Base-by-base conservation (phyloP, 2,329 filamentous ascomycete genomes). In the Aspergillus fumigatus region DNA sequence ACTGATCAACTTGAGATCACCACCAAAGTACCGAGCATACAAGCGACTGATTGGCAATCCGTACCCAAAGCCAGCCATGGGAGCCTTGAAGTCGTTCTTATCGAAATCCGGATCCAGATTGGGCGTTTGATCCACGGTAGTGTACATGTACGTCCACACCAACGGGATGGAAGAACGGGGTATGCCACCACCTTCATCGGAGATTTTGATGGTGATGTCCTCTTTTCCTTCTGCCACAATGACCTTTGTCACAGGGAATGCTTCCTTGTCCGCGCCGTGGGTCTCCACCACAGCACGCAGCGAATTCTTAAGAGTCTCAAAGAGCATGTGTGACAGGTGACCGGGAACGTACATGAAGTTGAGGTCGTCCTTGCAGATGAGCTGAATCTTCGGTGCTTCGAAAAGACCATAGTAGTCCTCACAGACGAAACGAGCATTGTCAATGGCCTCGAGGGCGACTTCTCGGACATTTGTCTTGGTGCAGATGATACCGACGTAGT, bases 101-200 rank as follows among this genome's bases (percentile, higher is more conserved):
- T 99, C 93, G 74, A 97, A 99, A 73, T 97, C 93, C 0, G 94
- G 94, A 70, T 99, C 94, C 60, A 99, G 79, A 70, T 87, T 96
- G 14, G 94, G 94, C 23, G 94, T 97, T 66, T 92, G 87, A 74
- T 97, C 94, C 62, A 99, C 94, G 2, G 94, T 99, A 38, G 94
- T 99, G 75, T 99, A 99, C 94, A 97, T 99, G 75, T 99, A 99
- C 11, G 94, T 99, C 94, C 94, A 99, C n/a, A 97, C 94, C 14
- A 99, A 82, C 4, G 94, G 94, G 62, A 99, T 97, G 52, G 91
- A 85, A 67, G 89, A 95, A 67, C 94, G 82, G 0, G 94, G 92
- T 53, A 99, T 97, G 60, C 94, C 94, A 62, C 94, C 94, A 57
- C 94, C 94, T 77, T 99, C 94, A 73, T 99, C 94, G 4, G 89